Percentiles rank a stretch among this genome's conserved stretches.
phyloP scores from a whole-genome alignment of 2,329 filamentous ascomycete genomes.

The Talaromyces pinophilus region DNA sequence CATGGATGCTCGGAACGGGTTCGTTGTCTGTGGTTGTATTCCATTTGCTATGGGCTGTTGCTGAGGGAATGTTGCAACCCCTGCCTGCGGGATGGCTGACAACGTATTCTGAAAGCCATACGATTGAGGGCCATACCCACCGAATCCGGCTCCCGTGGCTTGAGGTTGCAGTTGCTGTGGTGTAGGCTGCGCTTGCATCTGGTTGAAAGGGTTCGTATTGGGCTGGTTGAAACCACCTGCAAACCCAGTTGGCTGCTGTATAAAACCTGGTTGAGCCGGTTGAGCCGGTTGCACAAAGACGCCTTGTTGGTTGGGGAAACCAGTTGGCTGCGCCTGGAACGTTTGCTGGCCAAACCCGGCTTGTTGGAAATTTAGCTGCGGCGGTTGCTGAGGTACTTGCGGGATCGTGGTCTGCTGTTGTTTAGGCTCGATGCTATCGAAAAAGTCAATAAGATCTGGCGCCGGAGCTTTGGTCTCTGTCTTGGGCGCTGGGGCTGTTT shows the following conservation, averaged over 20 bases:
- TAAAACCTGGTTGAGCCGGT: slow-evolving; percentile 43
- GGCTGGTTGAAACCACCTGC: slow-evolving; percentile 26
- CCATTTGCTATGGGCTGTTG: slow-evolving; percentile 44
- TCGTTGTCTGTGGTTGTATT: slow-evolving; percentile 61
- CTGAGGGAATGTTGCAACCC: slow-evolving; percentile 48
- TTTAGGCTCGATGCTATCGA: slow-evolving; percentile 88
- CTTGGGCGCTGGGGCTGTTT: slow-evolving; percentile 30
- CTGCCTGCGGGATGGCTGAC: slow-evolving; percentile 53
- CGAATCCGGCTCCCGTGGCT: slow-evolving; percentile 77
- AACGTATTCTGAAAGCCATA: slow-evolving; percentile 47
- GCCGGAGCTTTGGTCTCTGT: slow-evolving; percentile 41
- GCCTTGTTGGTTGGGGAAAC: slow-evolving; percentile 40
- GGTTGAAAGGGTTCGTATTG: slow-evolving; percentile 21
- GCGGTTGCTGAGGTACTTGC: slow-evolving; percentile 38
- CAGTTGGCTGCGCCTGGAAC: slow-evolving; percentile 37
- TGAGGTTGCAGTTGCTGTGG: slow-evolving; percentile 57
- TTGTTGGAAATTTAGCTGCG: slow-evolving; percentile 29
- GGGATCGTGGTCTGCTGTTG: slow-evolving; percentile 50
- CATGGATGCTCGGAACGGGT: slow-evolving; percentile 94
- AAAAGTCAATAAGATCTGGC: slow-evolving; percentile 88
- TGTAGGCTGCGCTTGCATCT: slow-evolving; percentile 28
- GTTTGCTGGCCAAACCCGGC: slow-evolving; percentile 36
- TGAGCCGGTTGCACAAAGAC: slow-evolving; percentile 42
- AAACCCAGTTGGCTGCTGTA: slow-evolving; percentile 34
- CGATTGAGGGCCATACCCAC: slow-evolving; percentile 71